Conservation (phyloP, 441 rosid genomes). For the Populus trichocarpa region DNA sequence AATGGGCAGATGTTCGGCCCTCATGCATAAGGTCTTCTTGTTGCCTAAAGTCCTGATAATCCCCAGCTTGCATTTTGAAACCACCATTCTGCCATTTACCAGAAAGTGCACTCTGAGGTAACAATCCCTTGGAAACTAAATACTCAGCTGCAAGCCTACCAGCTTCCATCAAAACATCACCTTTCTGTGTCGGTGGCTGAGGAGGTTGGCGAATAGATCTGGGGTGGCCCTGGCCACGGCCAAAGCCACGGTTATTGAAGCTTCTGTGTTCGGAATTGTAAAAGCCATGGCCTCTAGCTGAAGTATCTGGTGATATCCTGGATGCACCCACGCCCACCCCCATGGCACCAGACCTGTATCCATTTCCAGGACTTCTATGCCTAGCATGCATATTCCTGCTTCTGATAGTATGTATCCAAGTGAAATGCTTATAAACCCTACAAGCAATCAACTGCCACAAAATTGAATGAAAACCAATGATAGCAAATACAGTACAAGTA, state of each 20-base stretch:
- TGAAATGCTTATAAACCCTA: background rate
- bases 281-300: slow-evolving; percentile 77
- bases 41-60: slow-evolving; percentile 56
- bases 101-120: slow-evolving; percentile 55
- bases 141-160: slow-evolving; percentile 93
- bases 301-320: slow-evolving; percentile 65
- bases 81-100: slow-evolving; percentile 75
- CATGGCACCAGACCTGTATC: slow-evolving; percentile 66
- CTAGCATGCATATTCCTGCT: slow-evolving; percentile 65
- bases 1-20: slow-evolving; percentile 46
- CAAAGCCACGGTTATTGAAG: slow-evolving; percentile 67
- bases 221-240: slow-evolving; percentile 68
- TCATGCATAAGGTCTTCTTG: slow-evolving; percentile 56
- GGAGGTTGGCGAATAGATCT: slow-evolving; percentile 58
- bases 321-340: slow-evolving; percentile 65
- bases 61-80: slow-evolving; percentile 55
- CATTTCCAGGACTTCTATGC: slow-evolving; percentile 86
- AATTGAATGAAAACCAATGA: background rate
- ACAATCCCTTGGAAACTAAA: slow-evolving; percentile 75
- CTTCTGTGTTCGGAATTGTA: slow-evolving; percentile 67
- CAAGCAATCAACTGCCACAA: background rate
- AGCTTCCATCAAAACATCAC: slow-evolving; percentile 77
- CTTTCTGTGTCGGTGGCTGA: slow-evolving; percentile 46
- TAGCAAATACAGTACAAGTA: background rate
- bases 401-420: background rate